These are phyloP conservation scores for Aspergillus pseudonomiae DNA, from an alignment of 2,329 filamentous ascomycete genomes.

Conservation along the genomic window DNA sequence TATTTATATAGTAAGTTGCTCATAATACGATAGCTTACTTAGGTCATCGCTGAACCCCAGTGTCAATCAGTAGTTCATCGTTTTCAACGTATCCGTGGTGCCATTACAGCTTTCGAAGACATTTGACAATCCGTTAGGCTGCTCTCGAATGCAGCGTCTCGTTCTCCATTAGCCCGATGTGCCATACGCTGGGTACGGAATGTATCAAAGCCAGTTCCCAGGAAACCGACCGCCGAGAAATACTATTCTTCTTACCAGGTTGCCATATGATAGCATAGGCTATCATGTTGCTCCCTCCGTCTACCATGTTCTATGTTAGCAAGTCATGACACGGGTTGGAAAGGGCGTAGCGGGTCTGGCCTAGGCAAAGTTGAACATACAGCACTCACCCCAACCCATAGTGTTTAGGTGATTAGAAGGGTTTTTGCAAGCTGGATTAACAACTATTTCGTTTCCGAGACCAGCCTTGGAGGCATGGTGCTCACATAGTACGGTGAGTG, in stretches of 20 bases:
- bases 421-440: no score
- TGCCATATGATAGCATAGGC: background rate
- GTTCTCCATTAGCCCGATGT: fast-evolving
- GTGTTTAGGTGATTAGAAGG: no score
- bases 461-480: no score
- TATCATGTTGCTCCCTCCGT: background rate
- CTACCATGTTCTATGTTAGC: background rate
- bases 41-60: background rate
- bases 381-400: no score
- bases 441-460: no score
- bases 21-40: fast-evolving
- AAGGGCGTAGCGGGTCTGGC: background rate
- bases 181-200: background rate
- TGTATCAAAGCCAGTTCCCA: background rate
- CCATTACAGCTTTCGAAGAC: background rate
- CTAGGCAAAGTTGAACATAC: background rate
- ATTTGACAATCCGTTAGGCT: background rate
- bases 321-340: background rate
- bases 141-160: background rate
- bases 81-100: background rate
- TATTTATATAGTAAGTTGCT: background rate
- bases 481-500: no score
- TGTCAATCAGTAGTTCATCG: background rate
- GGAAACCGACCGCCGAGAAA: background rate
- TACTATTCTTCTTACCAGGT: background rate